phyloP scores from a whole-genome alignment of 2,329 filamentous ascomycete species.

The Diaporthe amygdali region DNA sequence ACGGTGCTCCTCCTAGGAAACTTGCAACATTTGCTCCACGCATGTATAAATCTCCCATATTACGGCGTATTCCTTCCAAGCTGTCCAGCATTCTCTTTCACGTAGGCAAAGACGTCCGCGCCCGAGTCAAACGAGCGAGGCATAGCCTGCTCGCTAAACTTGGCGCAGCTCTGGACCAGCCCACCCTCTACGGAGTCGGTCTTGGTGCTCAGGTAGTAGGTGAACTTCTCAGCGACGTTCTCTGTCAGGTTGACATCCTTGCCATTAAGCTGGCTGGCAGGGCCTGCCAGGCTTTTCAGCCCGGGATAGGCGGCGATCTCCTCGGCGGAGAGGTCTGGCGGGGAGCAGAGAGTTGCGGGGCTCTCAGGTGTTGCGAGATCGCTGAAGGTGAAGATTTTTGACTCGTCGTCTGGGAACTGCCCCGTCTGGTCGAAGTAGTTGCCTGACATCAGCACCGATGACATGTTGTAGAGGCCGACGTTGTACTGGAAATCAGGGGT shows the following conservation, averaged over 20 bases:
- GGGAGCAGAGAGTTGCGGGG: constrained; percentile 3
- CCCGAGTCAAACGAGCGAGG: not conserved
- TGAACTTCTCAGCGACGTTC: not conserved
- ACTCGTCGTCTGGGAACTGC: not conserved
- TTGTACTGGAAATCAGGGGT: constrained; percentile 8
- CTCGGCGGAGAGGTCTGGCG: not conserved
- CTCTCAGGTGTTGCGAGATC: not conserved
- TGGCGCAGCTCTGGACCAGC: not conserved
- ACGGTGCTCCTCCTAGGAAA: not conserved
- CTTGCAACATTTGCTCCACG: too few species aligned
- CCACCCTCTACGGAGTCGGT: not conserved
- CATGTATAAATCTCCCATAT: not conserved
- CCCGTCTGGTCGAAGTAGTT: constrained; percentile 16
- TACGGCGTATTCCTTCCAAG: not conserved
- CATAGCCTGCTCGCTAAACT: constrained; percentile 38
- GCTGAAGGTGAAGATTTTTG: constrained; percentile 2
- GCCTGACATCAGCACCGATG: constrained; percentile 2
- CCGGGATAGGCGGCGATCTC: not conserved
- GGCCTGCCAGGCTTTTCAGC: not conserved
- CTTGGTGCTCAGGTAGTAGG: not conserved
- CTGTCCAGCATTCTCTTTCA: not conserved
- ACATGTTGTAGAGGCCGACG: constrained; percentile 14
- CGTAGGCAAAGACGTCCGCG: not conserved
- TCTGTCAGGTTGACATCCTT: not conserved
- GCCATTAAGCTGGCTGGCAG: not conserved